These are phyloP conservation scores for Mucor mucedo DNA, from an alignment of 371 early-diverging fungal species.

Conservation along the genomic window DNA sequence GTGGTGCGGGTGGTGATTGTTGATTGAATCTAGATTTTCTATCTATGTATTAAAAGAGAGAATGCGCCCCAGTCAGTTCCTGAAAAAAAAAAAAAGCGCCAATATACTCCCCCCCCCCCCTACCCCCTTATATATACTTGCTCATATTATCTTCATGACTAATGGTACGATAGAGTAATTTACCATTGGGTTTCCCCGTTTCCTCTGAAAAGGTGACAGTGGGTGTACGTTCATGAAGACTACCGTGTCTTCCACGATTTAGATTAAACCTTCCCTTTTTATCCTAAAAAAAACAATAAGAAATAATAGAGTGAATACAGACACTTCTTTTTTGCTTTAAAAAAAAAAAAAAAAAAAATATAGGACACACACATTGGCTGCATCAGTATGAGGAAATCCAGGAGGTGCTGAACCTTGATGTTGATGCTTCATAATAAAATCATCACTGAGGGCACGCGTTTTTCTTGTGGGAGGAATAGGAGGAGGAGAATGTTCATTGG, in stretches of 20 bases:
- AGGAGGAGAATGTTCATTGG: neutral
- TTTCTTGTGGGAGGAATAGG: constrained; percentile 17
- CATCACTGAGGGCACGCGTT: constrained; percentile 30
- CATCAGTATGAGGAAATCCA: constrained; percentile 9
- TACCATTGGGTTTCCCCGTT: constrained; percentile 6
- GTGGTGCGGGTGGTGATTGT: constrained; percentile 15
- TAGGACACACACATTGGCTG: neutral
- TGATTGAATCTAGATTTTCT: constrained; percentile 12
- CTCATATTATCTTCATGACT: constrained; percentile 32
- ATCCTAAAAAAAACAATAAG: neutral
- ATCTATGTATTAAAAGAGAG: neutral
- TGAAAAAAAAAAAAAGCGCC: neutral
- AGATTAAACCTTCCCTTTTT: constrained; percentile 12
- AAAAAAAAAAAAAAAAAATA: neutral
- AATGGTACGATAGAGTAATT: constrained; percentile 24
- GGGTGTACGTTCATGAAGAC: constrained; percentile 23
- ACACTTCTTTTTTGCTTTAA: neutral
- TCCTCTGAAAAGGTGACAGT: constrained; percentile 31
- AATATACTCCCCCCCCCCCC: neutral
- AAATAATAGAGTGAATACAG: neutral
- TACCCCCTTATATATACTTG: neutral
- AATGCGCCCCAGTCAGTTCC: no score
- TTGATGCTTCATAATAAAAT: constrained; percentile 21
- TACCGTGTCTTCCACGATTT: constrained; percentile 19
- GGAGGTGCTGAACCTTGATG: constrained; percentile 19